These are phyloP conservation scores for Suillus plorans DNA, from an alignment of 768 basidiomycete genomes.

Conservation along the genomic window DNA sequence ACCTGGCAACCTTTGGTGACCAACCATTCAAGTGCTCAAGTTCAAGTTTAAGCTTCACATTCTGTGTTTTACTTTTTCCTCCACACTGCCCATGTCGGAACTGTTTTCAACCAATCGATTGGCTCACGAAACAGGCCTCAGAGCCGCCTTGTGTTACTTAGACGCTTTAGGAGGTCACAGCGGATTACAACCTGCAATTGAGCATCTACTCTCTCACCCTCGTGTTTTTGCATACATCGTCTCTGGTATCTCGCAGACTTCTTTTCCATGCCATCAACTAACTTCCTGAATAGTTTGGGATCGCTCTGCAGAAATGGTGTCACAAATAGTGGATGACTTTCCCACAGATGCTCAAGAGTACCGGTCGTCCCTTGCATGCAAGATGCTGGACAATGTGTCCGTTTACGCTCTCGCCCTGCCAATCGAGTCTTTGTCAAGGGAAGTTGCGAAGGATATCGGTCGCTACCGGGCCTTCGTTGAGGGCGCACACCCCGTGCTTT, in stretches of 20 bases:
- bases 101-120: slow-evolving; percentile 9
- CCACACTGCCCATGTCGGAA: neutral
- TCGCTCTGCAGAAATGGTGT: slow-evolving; percentile 14
- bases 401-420: slow-evolving; percentile 23
- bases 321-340: slow-evolving; percentile 34
- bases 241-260: slow-evolving; percentile 21
- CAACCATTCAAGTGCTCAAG: neutral
- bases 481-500: slow-evolving; percentile 23
- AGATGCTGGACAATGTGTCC: slow-evolving; percentile 27
- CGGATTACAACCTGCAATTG: slow-evolving; percentile 22
- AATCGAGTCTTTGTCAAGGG: slow-evolving; percentile 13
- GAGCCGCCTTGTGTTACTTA: slow-evolving; percentile 15
- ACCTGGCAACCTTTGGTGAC: neutral
- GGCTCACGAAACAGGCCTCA: slow-evolving; percentile 17
- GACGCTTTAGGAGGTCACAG: slow-evolving; percentile 15
- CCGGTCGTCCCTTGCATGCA: slow-evolving; percentile 17
- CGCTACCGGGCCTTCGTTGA: slow-evolving; percentile 23
- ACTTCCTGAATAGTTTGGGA: slow-evolving; percentile 13
- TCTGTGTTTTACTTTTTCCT: neutral
- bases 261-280: neutral
- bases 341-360: slow-evolving; percentile 26
- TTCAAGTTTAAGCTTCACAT: neutral
- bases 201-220: slow-evolving; percentile 26
- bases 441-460: slow-evolving; percentile 14
- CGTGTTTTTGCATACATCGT: slow-evolving; percentile 28